Evolutionary conservation across 2,329 filamentous ascomycete genomes (phyloP), one percentile per base, ranked within the genome.

Genomic region (Capronia epimyces): DNA sequence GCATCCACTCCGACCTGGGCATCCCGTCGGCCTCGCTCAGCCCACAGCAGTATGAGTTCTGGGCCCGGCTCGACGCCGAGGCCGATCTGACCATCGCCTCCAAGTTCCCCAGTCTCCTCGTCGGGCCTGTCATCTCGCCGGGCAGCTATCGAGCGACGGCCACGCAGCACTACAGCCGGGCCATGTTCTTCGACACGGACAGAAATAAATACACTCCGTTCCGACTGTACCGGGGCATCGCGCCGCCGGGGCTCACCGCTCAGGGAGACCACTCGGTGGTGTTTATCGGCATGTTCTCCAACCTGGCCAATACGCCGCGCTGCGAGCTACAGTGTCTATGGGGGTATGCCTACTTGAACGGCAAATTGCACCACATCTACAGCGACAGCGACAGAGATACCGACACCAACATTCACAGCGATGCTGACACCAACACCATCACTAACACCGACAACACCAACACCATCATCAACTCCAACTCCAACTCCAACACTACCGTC

Each of bases 281-380:
- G 3, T 79, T 79, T 58, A 56, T 72, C 18, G 75, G 76, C 22
- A 66, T 75, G 43, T 63, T 73, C 15, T 70, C 67, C 57, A 73
- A 71, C 52, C 66, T 76, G 49, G 68, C 74, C 5, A 74, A 78
- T 46, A 62, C 68, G 0, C 58, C 73, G 15, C 55, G 55, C 12
- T 52, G 51, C 31, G 57, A 60, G 22, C 58, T 72, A 2, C 72
- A 76, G 46, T 77, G 78, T 0, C 69, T 86, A 2, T 86, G 83
- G 83, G 73, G 84, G 24, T 71, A 75, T 0, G 83, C 85, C 0
- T 88, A 81, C 62, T 77, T 90, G 21, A 60, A 42, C 10, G 65
- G 69, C n/a, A 67, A 72, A 31, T 65, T 86, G 2, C 64, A 54
- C 37, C 5, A 34, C 31, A 15, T 6, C 9, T 7, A 34, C 31